Base-by-base conservation (phyloP, 208 protist genomes). In the Trypanosoma brucei region DNA sequence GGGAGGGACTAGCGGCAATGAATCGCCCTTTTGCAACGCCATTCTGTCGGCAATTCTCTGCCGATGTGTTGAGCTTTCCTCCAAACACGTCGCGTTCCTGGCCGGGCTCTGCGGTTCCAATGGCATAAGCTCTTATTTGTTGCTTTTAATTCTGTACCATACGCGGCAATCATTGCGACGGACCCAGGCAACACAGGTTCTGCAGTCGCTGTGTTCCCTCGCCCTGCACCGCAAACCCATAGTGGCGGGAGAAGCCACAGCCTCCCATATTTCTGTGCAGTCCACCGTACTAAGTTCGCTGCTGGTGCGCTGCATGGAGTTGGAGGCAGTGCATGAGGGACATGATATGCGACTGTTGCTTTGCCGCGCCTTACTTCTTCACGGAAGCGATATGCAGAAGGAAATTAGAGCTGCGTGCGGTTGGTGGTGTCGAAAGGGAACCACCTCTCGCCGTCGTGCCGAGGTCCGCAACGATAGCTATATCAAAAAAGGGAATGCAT, bases 31-130 rank as follows among this genome's bases (percentile, higher is more conserved):
- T 22, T 65, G 59, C 30, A 42, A 55, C 14, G 44, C 45, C 50
- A 35, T 71, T 6, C 30, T 59, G 14, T 58, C 39, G n/a, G 55
- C 62, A 36, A 50, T 65, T 51, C 44, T 54, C 30, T 38, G 55
- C 37, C 65, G 62, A 36, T 63, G 37, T 54, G 56, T 64, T 22
- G 59, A 65, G 45, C 34, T 80, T 31, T 68, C 75, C 0, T 80
- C 75, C 14, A 80, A 80, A 52, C 75, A 80, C 38, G 44, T 80
- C 22, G 49, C 70, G 30, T 76, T 76, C 55, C 39, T 70, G 13
- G 53, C 36, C 8, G 22, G 64, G 22, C 51, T 74, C 34, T 74
- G 31, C 36, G 59, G 68, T 37, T 44, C 62, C 31, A 55, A 44
- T 14, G 66, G 53, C 35, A 6, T 72, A 5, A 44, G 49, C 13